Percentiles rank a stretch among this genome's conserved stretches.
Evolutionary conservation across 306 rosid genomes (phyloP).

Genomic region (Trifolium dubium): DNA sequence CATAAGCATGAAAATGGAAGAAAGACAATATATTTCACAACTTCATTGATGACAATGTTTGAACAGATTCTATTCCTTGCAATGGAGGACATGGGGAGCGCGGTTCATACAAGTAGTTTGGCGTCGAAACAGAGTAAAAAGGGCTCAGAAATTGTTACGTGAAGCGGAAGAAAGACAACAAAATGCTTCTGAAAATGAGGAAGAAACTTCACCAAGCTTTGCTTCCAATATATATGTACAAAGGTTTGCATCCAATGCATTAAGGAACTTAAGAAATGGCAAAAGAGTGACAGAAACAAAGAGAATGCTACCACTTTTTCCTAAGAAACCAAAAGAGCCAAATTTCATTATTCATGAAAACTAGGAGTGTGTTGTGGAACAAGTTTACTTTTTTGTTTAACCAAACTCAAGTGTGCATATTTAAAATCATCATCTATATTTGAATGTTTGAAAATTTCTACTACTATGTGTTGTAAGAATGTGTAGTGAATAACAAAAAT

Average conservation of each 20-base stretch:
- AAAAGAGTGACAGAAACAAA: constrained; percentile 30
- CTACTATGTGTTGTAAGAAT: constrained; percentile 1
- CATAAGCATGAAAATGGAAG: not conserved
- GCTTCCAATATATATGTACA: constrained; percentile 40
- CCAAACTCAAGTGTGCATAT: constrained; percentile 14
- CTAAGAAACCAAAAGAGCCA: constrained; percentile 70
- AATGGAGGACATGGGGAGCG: constrained; percentile 84
- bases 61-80: constrained; percentile 56
- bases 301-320: constrained; percentile 41
- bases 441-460: constrained; percentile 12
- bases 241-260: constrained; percentile 47
- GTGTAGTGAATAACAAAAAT: not conserved
- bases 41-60: not conserved
- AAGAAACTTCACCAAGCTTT: constrained; percentile 45
- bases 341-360: constrained; percentile 50
- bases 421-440: constrained; percentile 2
- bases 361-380: constrained; percentile 8
- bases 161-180: constrained; percentile 50
- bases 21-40: not conserved
- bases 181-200: constrained; percentile 31
- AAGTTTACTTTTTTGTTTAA: not conserved
- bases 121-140: constrained; percentile 59
- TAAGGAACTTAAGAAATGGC: constrained; percentile 32
- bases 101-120: constrained; percentile 78
- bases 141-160: constrained; percentile 48